Conservation (phyloP, 2,329 filamentous ascomycete genomes). For the Tolypocladium capitatum region DNA sequence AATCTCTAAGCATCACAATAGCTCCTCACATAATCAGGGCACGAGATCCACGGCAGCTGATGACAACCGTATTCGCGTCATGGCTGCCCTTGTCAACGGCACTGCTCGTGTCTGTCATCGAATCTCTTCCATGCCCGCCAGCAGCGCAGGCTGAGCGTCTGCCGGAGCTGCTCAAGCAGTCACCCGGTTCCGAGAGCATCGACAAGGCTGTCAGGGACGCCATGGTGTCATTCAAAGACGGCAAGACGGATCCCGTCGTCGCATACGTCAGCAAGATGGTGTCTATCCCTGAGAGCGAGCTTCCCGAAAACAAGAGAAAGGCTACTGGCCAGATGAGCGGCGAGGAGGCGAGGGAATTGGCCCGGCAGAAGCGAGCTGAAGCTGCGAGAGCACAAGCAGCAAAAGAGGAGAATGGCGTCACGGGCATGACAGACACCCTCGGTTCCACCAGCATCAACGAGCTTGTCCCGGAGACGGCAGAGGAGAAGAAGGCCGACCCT, state of each 20-base stretch:
- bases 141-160: conserved; percentile 68
- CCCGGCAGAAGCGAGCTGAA: conserved; percentile 77
- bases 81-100: conserved; percentile 93
- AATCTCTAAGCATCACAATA: conserved; percentile 73
- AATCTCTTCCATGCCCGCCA: conserved; percentile 77
- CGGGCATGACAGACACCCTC: conserved; percentile 47
- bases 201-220: conserved; percentile 59
- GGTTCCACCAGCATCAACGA: conserved; percentile 47
- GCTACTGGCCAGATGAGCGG: conserved; percentile 60
- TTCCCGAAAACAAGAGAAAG: conserved; percentile 68
- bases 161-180: conserved; percentile 63
- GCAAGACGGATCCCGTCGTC: conserved; percentile 62
- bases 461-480: conserved; percentile 26
- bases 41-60: conserved; percentile 66
- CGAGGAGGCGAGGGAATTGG: conserved; percentile 81
- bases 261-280: conserved; percentile 99
- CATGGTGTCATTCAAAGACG: conserved; percentile 66
- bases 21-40: conserved; percentile 75
- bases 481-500: conserved; percentile 51
- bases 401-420: conserved; percentile 32
- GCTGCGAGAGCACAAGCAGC: conserved; percentile 66
- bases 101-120: conserved; percentile 82
- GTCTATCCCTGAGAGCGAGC: conserved; percentile 80
- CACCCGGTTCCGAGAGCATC: conserved; percentile 63
- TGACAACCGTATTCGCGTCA: conserved; percentile 74